Percentiles rank a stretch among this genome's conserved stretches.
phyloP scores from a whole-genome alignment of 2,329 filamentous ascomycete genomes.

The Paraconiothyrium brasiliense region DNA sequence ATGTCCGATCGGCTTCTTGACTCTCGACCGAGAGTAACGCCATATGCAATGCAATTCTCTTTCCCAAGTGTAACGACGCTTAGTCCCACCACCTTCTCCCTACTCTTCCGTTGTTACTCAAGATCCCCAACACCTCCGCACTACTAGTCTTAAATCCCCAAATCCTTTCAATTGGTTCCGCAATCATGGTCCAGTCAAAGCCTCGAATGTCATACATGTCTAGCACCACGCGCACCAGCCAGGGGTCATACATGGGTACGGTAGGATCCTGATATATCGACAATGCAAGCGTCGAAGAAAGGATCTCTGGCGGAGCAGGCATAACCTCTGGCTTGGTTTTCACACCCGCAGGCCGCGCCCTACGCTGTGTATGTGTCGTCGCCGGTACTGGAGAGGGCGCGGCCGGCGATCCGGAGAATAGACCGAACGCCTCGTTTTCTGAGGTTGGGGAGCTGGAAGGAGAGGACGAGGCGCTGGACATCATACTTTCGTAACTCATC shows the following conservation, averaged over 20 bases:
- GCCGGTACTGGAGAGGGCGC: conserved; percentile 16
- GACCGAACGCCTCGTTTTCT: conserved; percentile 19
- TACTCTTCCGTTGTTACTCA: conserved; percentile 47
- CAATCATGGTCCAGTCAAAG: conserved; percentile 50
- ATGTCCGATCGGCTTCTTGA: not conserved
- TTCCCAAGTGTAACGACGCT: not conserved
- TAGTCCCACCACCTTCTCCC: conserved; percentile 49
- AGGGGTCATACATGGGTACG: conserved; percentile 44
- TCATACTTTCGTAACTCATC: conserved; percentile 42
- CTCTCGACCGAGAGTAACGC: conserved; percentile 5
- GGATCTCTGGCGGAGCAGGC: conserved; percentile 14
- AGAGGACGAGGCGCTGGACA: conserved; percentile 29
- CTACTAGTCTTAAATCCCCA: conserved; percentile 46
- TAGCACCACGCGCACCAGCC: conserved; percentile 49
- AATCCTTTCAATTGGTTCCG: conserved; percentile 43
- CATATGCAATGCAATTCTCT: conserved; percentile 8
- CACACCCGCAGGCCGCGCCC: conserved; percentile 4
- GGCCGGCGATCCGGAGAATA: conserved; percentile 21
- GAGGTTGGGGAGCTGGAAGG: conserved; percentile 39
- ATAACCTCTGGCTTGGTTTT: conserved; percentile 11
- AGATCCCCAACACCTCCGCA: conserved; percentile 47
- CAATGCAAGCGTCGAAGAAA: conserved; percentile 31
- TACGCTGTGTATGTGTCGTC: conserved; percentile 1
- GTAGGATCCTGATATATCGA: conserved; percentile 42
- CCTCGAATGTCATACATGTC: conserved; percentile 47